Evolutionary conservation across 176 grass and related monocot species (phyloP).

Genomic region (Puccinellia tenuiflora): DNA sequence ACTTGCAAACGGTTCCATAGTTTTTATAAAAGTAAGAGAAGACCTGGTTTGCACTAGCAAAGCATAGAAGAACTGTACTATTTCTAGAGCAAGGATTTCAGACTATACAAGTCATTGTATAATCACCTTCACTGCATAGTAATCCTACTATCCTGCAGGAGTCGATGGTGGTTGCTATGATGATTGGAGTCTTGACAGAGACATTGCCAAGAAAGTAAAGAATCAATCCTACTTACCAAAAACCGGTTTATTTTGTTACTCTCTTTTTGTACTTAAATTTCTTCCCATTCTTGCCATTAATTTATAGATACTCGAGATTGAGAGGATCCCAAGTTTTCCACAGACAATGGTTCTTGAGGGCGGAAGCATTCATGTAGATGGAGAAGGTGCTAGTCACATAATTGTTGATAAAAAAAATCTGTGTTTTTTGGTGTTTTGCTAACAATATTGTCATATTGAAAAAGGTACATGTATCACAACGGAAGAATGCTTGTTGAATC

Average conservation of each 20-base stretch:
- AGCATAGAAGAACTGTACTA: not conserved
- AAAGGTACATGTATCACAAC: constrained; percentile 71
- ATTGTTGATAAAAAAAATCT: not conserved
- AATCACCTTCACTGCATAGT: not conserved
- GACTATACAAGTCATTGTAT: not conserved
- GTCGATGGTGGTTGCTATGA: constrained; percentile 62
- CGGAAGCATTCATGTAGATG: constrained; percentile 76
- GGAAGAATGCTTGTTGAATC: constrained; percentile 52
- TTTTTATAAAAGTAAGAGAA: not conserved
- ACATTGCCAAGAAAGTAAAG: constrained; percentile 72
- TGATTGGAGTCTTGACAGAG: constrained; percentile 75
- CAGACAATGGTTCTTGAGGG: constrained; percentile 59
- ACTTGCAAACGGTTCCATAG: not conserved
- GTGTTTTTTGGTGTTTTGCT: not conserved
- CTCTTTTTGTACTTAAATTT: not conserved
- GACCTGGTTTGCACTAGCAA: not conserved
- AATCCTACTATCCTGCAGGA: constrained; percentile 35
- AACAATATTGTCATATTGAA: not conserved
- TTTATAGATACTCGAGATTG: not conserved
- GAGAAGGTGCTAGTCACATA: constrained; percentile 34
- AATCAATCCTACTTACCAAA: not conserved
- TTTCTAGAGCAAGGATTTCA: not conserved
- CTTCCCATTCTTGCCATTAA: not conserved
- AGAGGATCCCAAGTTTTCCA: constrained; percentile 41
- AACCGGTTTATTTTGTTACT: not conserved